Evolutionary conservation across 208 protist genomes (phyloP), one percentile per base, ranked within the genome.

Genomic region (Leishmania amazonensis): DNA sequence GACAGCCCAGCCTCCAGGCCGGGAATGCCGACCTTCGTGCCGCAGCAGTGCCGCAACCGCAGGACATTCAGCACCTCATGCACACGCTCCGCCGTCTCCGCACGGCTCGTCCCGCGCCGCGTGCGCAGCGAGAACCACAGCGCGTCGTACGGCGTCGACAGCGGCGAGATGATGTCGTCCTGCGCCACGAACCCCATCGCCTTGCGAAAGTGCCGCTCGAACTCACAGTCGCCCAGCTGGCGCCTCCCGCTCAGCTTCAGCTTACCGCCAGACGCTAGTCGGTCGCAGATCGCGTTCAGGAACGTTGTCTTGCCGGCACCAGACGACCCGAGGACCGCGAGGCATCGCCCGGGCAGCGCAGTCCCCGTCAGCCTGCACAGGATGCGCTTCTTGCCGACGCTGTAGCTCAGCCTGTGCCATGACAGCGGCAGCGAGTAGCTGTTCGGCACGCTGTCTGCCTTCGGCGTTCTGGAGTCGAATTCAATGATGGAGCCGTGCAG

Each of bases 321-420:
- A 62, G 90, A 95, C 35, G 88, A 86, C 24, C 95, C 95, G 83
- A 98, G 93, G 51, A 98, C 89, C 28, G 95, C 95, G 67, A 96
- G 92, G 76, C 87, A 93, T 51, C 93, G 89, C 68, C 84, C 85
- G 35, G 93, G 92, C 73, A 94, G 85, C 53, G 93, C 93, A 2
- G 90, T 94, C 49, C 94, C 94, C 11, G 89, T 94, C 73, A 97
- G 84, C 21, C 84, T 83, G 72, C 84, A 65, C 60, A 97, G 90
- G 77, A 97, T 95, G 49, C 81, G 80, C 72, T 68, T 71, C 24
- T 79, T 81, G 31, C 88, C 86, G 1, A 82, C 86, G n/a, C 51
- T 81, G 89, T 97, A 97, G 75, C 75, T 83, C 75, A 97, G 83
- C 68, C 92, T 90, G 85, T 85, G 79, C 94, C 94, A 97, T 67